phyloP scores from a whole-genome alignment of 1,284 basidiomycete species.

The Moesziomyces parantarcticus region DNA sequence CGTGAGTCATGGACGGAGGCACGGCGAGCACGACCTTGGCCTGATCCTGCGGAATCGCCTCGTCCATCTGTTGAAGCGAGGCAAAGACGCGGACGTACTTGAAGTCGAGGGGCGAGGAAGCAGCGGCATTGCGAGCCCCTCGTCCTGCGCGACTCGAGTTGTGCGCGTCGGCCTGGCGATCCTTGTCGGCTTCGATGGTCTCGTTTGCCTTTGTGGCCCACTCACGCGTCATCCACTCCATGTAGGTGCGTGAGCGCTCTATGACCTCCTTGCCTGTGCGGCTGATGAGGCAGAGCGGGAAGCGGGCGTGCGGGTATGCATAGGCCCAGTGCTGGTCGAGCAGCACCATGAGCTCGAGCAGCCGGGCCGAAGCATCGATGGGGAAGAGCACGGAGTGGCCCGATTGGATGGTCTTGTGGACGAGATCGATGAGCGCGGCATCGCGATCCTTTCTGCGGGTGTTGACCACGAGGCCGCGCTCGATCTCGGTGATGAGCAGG shows the following conservation, averaged over 20 bases:
- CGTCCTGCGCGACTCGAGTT: conserved; percentile 1
- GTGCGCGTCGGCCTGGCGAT: conserved; percentile 5
- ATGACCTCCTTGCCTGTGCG: conserved; percentile 92
- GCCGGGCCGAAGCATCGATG: conserved; percentile 90
- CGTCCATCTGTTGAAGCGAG: conserved; percentile 80
- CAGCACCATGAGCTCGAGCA: conserved; percentile 91
- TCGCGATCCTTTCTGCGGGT: conserved; percentile 91
- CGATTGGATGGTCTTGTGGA: conserved; percentile 85
- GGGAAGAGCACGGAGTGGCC: conserved; percentile 85
- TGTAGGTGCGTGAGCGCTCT: conserved; percentile 93
- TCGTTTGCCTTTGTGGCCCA: conserved; percentile 71
- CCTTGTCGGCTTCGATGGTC: conserved; percentile 42
- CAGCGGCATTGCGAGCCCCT: conserved; percentile 10
- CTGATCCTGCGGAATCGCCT: conserved; percentile 77
- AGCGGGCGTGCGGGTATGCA: conserved; percentile 73
- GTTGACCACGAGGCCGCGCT: conserved; percentile 79
- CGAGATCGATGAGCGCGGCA: conserved; percentile 73
- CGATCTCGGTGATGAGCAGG: conserved; percentile 91
- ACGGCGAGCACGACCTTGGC: conserved; percentile 93
- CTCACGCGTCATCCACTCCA: conserved; percentile 97
- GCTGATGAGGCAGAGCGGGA: conserved; percentile 84
- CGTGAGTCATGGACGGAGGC: conserved; percentile 90
- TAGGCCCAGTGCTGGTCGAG: conserved; percentile 98
- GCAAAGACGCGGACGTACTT: conserved; percentile 85
- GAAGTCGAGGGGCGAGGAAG: conserved; percentile 58